Conservation (phyloP, 805 yeast genomes). For the Saccharomycopsis sp. region DNA sequence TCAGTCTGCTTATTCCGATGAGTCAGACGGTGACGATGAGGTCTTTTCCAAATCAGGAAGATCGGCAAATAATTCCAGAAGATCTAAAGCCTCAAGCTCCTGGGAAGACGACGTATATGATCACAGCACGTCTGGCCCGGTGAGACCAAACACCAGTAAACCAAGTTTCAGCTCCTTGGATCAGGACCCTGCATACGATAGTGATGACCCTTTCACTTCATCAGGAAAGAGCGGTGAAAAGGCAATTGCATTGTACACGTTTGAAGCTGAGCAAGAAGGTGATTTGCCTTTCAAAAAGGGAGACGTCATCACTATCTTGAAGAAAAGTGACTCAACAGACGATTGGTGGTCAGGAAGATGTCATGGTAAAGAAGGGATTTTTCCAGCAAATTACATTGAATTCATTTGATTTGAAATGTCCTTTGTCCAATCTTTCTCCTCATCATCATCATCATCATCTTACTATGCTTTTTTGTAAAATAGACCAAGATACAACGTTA, state of each 20-base stretch:
- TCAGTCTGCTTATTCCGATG: constrained; percentile 24
- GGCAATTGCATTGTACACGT: constrained; percentile 83
- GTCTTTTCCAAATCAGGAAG: constrained; percentile 18
- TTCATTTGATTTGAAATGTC: constrained; percentile 27
- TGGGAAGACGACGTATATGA: constrained; percentile 92
- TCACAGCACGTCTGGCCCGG: constrained; percentile 33
- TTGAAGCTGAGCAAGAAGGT: constrained; percentile 89
- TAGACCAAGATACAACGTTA: too few relatives aligned
- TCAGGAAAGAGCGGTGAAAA: constrained; percentile 42
- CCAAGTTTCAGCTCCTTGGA: constrained; percentile 31
- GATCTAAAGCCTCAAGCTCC: constrained; percentile 31
- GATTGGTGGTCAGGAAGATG: constrained; percentile 99
- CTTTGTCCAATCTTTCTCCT: too few relatives aligned
- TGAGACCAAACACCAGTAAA: constrained; percentile 30
- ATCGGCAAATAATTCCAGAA: constrained; percentile 9
- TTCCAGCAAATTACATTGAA: constrained; percentile 96
- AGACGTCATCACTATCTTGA: constrained; percentile 78
- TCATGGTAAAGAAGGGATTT: constrained; percentile 80
- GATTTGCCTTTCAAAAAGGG: constrained; percentile 92
- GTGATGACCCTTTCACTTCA: constrained; percentile 25
- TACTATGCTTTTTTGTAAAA: too few relatives aligned
- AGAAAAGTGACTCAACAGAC: constrained; percentile 79
- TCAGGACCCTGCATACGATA: constrained; percentile 38
- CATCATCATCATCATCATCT: too few relatives aligned
- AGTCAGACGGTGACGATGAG: constrained; percentile 25